Percentiles rank a stretch among this genome's conserved stretches.
These are phyloP conservation scores for Rhamnella rubrinervis DNA, from an alignment of 331 rosid genomes.

Conservation along the genomic window DNA sequence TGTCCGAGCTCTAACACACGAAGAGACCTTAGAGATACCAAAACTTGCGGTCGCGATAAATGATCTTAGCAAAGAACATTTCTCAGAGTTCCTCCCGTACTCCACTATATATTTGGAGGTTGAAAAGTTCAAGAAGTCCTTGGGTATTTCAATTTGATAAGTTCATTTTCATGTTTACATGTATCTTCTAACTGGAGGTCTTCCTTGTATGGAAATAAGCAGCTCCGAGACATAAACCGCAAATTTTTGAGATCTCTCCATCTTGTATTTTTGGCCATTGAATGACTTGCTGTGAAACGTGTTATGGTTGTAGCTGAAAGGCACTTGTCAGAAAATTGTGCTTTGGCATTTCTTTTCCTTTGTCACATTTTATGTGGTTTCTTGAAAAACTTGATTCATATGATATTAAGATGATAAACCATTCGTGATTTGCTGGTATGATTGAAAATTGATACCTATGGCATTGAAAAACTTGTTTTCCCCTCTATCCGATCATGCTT, in stretches of 20 bases:
- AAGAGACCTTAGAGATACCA: slow-evolving; percentile 88
- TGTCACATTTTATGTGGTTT: background rate
- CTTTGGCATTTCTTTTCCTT: background rate
- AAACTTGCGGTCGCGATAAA: slow-evolving; percentile 89
- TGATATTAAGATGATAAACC: background rate
- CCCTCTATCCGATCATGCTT: background rate
- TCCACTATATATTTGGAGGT: slow-evolving; percentile 90
- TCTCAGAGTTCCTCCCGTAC: slow-evolving; percentile 81
- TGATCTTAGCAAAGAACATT: slow-evolving; percentile 78
- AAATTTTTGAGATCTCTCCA: slow-evolving; percentile 11
- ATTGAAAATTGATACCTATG: too few species aligned
- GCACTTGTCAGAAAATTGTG: slow-evolving; percentile 20
- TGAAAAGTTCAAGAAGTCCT: slow-evolving; percentile 88
- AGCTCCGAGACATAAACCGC: slow-evolving; percentile 26
- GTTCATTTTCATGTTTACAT: slow-evolving; percentile 25
- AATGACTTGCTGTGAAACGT: slow-evolving; percentile 28
- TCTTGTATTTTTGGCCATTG: slow-evolving; percentile 33
- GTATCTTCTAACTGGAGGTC: slow-evolving; percentile 51
- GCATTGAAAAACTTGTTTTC: background rate
- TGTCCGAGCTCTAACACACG: slow-evolving; percentile 77
- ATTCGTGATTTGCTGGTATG: background rate
- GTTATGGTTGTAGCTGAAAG: slow-evolving; percentile 22
- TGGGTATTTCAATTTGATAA: slow-evolving; percentile 69
- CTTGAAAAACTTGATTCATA: background rate
- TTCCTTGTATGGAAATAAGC: slow-evolving; percentile 67